Percentiles rank a stretch among this genome's conserved stretches.
Conservation (phyloP, 1,284 basidiomycete genomes). For the Limonomyces culmigenus region DNA sequence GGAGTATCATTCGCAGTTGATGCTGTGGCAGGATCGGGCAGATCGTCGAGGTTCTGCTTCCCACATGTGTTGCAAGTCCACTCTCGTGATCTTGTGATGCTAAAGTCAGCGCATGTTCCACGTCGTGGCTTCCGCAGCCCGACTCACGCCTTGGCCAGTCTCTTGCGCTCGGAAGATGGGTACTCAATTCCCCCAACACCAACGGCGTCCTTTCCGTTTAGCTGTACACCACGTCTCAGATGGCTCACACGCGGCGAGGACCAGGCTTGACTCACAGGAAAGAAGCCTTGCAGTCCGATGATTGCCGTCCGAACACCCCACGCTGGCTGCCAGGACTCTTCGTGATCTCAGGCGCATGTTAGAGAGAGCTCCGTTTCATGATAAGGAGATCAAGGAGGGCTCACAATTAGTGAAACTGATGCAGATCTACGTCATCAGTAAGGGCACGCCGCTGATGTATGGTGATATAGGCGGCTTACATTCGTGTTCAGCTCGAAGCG, state of each 20-base stretch:
- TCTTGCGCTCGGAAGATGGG: constrained; percentile 59
- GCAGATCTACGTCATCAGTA: constrained; percentile 46
- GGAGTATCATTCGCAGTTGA: background rate
- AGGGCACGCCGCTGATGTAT: background rate
- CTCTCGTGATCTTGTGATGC: constrained; percentile 45
- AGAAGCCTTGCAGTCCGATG: constrained; percentile 81
- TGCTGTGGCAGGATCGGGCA: constrained; percentile 34
- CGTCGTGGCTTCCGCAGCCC: too few relatives aligned
- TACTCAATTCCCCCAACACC: constrained; percentile 84
- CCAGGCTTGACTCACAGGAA: too few relatives aligned
- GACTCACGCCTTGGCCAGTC: constrained; percentile 63
- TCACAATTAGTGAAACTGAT: constrained; percentile 83
- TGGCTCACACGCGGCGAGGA: too few relatives aligned
- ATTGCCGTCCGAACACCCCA: constrained; percentile 96
- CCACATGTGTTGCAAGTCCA: constrained; percentile 73
- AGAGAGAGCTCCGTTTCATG: background rate
- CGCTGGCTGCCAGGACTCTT: constrained; percentile 91
- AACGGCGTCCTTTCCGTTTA: constrained; percentile 77
- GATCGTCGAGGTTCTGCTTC: constrained; percentile 45
- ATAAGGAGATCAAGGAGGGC: constrained; percentile 10
- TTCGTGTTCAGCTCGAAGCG: constrained; percentile 92
- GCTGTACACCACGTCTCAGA: too few relatives aligned
- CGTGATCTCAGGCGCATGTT: constrained; percentile 42
- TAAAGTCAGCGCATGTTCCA: too few relatives aligned
- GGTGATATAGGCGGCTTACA: constrained; percentile 27